These are phyloP conservation scores for Eucalyptus decipiens DNA, from an alignment of 345 rosid species.

Conservation along the genomic window DNA sequence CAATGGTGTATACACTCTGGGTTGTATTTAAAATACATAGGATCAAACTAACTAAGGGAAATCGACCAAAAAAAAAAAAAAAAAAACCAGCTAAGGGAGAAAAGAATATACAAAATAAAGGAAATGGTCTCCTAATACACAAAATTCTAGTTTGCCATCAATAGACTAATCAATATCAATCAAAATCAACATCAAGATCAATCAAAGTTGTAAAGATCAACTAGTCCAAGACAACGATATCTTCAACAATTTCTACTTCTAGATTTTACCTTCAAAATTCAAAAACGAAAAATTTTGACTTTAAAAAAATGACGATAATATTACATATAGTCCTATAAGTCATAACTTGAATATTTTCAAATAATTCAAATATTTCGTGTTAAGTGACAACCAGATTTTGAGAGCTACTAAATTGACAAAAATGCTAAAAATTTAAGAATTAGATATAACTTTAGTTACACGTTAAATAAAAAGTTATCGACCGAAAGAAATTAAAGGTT, in stretches of 20 bases:
- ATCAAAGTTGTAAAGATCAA: background rate
- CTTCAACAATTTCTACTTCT: background rate
- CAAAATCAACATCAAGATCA: background rate
- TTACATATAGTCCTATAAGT: background rate
- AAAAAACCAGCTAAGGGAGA: background rate
- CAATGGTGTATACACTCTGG: fast-evolving
- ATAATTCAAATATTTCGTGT: background rate
- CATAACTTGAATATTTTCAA: background rate
- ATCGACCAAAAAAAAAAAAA: no score
- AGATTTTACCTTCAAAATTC: background rate
- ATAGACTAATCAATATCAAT: background rate
- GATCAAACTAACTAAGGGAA: background rate
- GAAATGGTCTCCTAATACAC: background rate
- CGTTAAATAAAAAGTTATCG: background rate
- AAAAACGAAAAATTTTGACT: background rate
- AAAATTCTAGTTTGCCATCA: background rate
- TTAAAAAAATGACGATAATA: background rate
- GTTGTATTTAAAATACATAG: background rate
- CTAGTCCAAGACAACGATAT: background rate
- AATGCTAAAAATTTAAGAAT: background rate
- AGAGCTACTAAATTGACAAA: background rate
- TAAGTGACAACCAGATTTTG: background rate
- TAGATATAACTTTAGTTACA: background rate
- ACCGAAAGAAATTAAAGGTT: background rate
- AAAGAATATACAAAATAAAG: background rate